Evolutionary conservation across 148 eudicot species (phyloP).

Genomic region (Rhododendron griersonianum): DNA sequence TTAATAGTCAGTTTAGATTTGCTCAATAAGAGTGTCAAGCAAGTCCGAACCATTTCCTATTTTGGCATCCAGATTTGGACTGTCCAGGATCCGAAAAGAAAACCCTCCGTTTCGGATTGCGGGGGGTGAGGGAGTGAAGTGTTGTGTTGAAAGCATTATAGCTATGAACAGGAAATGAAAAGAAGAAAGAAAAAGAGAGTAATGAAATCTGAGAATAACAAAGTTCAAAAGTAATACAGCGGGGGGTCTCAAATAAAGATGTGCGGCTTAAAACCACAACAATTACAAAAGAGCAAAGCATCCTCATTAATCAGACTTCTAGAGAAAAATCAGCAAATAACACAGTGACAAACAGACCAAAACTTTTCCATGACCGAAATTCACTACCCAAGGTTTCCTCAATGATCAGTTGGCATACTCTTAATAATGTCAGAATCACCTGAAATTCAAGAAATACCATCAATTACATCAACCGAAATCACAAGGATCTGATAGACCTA

Average conservation of each 20-base stretch:
- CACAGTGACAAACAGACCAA: background rate
- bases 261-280: background rate
- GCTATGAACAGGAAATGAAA: background rate
- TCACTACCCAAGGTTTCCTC: background rate
- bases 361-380: background rate
- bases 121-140: background rate
- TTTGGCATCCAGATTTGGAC: background rate
- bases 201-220: background rate
- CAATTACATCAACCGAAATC: background rate
- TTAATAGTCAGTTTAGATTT: no score
- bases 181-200: background rate
- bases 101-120: background rate
- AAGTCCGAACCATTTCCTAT: background rate
- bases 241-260: background rate
- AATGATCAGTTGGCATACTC: conserved; percentile 52
- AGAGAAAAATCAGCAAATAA: background rate
- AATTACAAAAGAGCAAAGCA: background rate
- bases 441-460: background rate
- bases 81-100: background rate
- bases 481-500: no score
- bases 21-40: background rate
- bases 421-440: conserved; percentile 74
- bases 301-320: background rate
- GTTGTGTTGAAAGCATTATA: background rate
- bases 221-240: background rate